Evolutionary conservation across 305 asterid genomes (phyloP).

Genomic region (Rubia tinctorum): DNA sequence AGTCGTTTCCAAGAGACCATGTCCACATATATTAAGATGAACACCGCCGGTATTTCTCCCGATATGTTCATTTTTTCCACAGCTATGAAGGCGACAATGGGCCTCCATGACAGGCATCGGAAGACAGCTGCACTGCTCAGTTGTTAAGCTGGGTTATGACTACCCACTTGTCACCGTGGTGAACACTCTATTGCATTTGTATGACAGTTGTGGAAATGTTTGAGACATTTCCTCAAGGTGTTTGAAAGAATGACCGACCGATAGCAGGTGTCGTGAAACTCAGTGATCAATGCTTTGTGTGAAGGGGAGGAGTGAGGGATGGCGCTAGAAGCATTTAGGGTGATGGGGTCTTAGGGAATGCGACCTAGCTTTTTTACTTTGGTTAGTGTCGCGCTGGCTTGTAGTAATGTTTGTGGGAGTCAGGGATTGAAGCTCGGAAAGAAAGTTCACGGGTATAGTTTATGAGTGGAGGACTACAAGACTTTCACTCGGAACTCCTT

Average conservation of each 20-base stretch:
- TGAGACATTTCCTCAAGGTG: conserved; percentile 49
- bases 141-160: conserved; percentile 54
- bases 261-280: conserved; percentile 89
- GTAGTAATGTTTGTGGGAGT: conserved; percentile 50
- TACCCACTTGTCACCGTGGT: conserved; percentile 50
- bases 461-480: conserved; percentile 55
- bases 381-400: conserved; percentile 73
- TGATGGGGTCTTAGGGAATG: conserved; percentile 54
- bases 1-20: conserved; percentile 58
- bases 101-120: conserved; percentile 58
- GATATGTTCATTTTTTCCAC: conserved; percentile 80
- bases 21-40: conserved; percentile 58
- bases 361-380: conserved; percentile 69
- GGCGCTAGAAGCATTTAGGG: conserved; percentile 60
- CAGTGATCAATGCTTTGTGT: conserved; percentile 56
- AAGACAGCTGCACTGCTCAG: conserved; percentile 59
- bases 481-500: conserved; percentile 66
- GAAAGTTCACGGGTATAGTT: conserved; percentile 64
- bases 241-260: conserved; percentile 65
- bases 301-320: conserved; percentile 67
- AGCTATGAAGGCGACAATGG: conserved; percentile 61
- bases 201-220: conserved; percentile 47
- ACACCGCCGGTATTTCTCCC: conserved; percentile 46
- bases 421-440: conserved; percentile 74
- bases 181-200: conserved; percentile 66